A percentile compares a stretch with the other conserved stretches of the same genome.
Conservation (phyloP, 768 basidiomycete species). For the Boletus subcaerulescens region DNA sequence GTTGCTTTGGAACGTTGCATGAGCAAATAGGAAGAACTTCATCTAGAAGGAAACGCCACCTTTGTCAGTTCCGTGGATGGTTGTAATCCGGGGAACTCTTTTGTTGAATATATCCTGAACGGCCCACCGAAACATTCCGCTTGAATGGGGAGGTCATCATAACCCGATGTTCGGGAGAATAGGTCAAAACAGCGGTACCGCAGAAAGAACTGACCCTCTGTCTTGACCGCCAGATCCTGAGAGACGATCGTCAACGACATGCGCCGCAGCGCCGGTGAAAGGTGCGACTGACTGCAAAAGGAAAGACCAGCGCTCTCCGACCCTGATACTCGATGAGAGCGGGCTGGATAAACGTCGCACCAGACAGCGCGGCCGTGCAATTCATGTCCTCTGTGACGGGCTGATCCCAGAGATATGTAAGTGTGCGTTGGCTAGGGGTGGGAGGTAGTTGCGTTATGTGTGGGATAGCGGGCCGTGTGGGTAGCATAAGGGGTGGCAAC, state of each 20-base stretch:
- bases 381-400: slow-evolving; percentile 45
- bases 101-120: slow-evolving; percentile 70
- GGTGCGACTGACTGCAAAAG: slow-evolving; percentile 50
- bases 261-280: slow-evolving; percentile 6
- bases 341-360: slow-evolving; percentile 60
- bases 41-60: slow-evolving; percentile 25
- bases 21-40: neutral
- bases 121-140: slow-evolving; percentile 65
- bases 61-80: slow-evolving; percentile 70
- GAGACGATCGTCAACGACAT: neutral
- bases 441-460: slow-evolving; percentile 6
- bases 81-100: slow-evolving; percentile 69
- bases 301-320: slow-evolving; percentile 54
- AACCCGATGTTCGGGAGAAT: slow-evolving; percentile 35
- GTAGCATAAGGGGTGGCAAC: slow-evolving; percentile 22
- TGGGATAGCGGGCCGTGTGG: slow-evolving; percentile 6
- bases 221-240: slow-evolving; percentile 67
- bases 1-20: slow-evolving; percentile 26
- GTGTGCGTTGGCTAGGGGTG: slow-evolving; percentile 32
- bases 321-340: slow-evolving; percentile 52
- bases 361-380: slow-evolving; percentile 52
- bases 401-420: slow-evolving; percentile 41
- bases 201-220: slow-evolving; percentile 63
- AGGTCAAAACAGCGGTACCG: slow-evolving; percentile 74
- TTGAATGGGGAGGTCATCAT: slow-evolving; percentile 41